Conservation (phyloP, 345 rosid genomes). For the Mallotus nudiflorus region DNA sequence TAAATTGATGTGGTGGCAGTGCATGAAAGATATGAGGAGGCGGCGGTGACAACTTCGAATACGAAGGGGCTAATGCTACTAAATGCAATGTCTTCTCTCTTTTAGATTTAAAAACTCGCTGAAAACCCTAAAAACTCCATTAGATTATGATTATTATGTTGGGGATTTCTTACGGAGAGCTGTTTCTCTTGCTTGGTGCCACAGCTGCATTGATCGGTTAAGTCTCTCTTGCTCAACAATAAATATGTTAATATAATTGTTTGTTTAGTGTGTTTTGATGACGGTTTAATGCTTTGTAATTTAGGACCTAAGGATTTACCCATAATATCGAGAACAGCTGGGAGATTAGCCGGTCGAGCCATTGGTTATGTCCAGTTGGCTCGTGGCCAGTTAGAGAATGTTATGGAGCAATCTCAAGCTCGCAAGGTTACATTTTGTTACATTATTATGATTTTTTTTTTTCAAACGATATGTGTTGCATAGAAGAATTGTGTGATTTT, state of each 20-base stretch:
- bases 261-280: not conserved
- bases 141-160: slow-evolving; percentile 19
- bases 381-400: slow-evolving; percentile 80
- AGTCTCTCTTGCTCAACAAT: not conserved
- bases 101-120: too few species aligned
- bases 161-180: slow-evolving; percentile 34
- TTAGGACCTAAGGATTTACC: slow-evolving; percentile 88
- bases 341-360: slow-evolving; percentile 76
- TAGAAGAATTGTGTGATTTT: too few species aligned
- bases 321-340: slow-evolving; percentile 66
- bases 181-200: slow-evolving; percentile 33
- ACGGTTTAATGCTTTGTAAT: slow-evolving; percentile 2
- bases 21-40: too few species aligned
- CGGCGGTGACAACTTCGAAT: too few species aligned
- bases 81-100: too few species aligned
- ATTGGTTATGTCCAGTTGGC: slow-evolving; percentile 80
- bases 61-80: too few species aligned
- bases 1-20: too few species aligned
- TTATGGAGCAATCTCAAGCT: slow-evolving; percentile 89
- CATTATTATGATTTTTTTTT: not conserved
- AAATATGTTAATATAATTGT: not conserved
- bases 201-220: slow-evolving; percentile 34
- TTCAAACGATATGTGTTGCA: not conserved
- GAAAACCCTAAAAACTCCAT: too few species aligned
- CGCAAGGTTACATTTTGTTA: slow-evolving; percentile 55